phyloP scores from a whole-genome alignment of 1,139 yeast species.

The Yamadazyma buinensis region DNA sequence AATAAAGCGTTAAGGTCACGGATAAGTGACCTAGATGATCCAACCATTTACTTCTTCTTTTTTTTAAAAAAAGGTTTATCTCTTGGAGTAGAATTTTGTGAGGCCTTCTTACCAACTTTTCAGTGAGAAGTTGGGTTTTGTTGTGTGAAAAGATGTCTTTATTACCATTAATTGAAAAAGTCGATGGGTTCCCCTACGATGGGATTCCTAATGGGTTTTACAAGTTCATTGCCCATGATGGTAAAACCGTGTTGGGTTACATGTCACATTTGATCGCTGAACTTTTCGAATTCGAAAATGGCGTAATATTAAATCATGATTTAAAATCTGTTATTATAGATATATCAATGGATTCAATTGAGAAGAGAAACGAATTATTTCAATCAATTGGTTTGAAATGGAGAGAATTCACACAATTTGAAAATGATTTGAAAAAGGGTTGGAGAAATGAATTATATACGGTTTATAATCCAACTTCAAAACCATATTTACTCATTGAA shows the following conservation, averaged over 20 bases:
- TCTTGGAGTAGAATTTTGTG: no score
- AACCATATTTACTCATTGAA: constrained; percentile 68
- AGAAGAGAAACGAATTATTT: constrained; percentile 44
- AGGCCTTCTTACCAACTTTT: no score
- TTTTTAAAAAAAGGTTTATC: no score
- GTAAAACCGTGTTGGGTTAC: constrained; percentile 45
- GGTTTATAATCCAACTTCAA: constrained; percentile 52
- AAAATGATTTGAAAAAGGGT: constrained; percentile 49
- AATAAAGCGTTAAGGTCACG: constrained; percentile 29
- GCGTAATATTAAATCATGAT: constrained; percentile 32
- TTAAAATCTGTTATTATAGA: constrained; percentile 33
- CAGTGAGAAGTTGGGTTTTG: no score
- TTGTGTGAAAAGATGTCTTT: constrained; percentile 26
- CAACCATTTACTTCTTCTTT: no score
- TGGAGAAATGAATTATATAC: constrained; percentile 88
- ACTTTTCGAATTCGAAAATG: constrained; percentile 23
- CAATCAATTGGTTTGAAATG: constrained; percentile 42
- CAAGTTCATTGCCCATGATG: constrained; percentile 50
- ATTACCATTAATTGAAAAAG: constrained; percentile 28
- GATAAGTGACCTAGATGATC: constrained; percentile 30
- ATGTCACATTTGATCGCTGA: constrained; percentile 45
- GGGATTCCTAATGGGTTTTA: constrained; percentile 23
- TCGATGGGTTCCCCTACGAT: constrained; percentile 48
- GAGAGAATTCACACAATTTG: constrained; percentile 34
- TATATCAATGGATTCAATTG: constrained; percentile 37